phyloP scores from a whole-genome alignment of 2,329 filamentous ascomycete genomes.

The Apiospora saccharicola region DNA sequence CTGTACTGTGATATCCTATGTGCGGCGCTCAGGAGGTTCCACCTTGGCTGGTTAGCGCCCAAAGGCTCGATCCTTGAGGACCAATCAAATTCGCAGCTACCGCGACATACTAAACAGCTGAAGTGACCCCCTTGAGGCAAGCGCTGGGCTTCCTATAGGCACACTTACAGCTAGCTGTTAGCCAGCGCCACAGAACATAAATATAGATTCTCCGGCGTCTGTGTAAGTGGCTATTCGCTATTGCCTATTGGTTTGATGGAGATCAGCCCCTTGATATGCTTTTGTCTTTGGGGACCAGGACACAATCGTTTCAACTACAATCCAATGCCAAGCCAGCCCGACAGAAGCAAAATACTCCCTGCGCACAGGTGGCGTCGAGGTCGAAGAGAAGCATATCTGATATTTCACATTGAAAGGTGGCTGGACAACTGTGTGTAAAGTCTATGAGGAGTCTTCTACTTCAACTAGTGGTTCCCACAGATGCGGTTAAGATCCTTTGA shows the following conservation, averaged over 20 bases:
- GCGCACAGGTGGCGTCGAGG: background rate
- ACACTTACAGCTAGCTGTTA: background rate
- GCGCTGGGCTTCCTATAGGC: background rate
- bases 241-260: background rate
- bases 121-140: background rate
- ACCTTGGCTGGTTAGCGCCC: background rate
- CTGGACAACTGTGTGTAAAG: background rate
- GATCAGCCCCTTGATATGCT: background rate
- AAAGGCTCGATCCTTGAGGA: conserved; percentile 2
- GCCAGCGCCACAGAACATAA: background rate
- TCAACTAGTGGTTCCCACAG: background rate
- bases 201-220: background rate
- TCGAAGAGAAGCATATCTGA: background rate
- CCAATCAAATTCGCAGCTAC: background rate
- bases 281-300: background rate
- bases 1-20: background rate
- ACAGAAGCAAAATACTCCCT: background rate
- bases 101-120: background rate
- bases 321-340: background rate
- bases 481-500: background rate
- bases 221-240: background rate
- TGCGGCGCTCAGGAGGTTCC: background rate
- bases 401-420: background rate
- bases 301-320: background rate
- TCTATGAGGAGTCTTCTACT: background rate